phyloP scores from a whole-genome alignment of 441 rosid genomes.

The Syzygium malaccense region DNA sequence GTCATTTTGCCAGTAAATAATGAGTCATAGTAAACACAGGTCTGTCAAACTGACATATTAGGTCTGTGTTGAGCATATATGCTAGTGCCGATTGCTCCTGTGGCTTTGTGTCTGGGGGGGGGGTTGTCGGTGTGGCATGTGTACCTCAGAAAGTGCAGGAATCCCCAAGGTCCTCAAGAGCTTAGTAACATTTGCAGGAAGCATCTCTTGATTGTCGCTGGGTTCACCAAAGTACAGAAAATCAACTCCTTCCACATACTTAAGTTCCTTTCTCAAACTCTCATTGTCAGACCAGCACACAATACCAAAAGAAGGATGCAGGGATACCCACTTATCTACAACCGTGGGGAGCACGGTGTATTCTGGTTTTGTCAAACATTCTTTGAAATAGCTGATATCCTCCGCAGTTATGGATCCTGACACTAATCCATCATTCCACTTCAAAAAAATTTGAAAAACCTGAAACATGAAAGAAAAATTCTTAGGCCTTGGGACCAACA shows the following conservation, averaged over 20 bases:
- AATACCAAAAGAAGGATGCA: constrained; percentile 77
- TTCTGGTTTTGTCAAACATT: constrained; percentile 49
- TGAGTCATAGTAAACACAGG: not conserved
- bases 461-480: constrained; percentile 18
- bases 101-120: not conserved
- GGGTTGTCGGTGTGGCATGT: not conserved
- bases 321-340: constrained; percentile 80
- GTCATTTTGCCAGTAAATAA: not conserved
- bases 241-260: constrained; percentile 42
- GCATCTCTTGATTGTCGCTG: constrained; percentile 36
- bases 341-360: constrained; percentile 71
- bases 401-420: constrained; percentile 48
- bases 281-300: constrained; percentile 88
- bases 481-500: constrained; percentile 1
- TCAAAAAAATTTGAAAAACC: constrained; percentile 72
- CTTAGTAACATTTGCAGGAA: constrained; percentile 36
- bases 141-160: constrained; percentile 80
- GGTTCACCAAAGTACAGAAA: constrained; percentile 61
- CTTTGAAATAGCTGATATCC: constrained; percentile 49
- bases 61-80: not conserved
- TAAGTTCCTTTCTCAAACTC: constrained; percentile 52
- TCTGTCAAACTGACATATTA: not conserved
- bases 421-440: constrained; percentile 68
- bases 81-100: not conserved
- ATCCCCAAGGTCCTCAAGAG: constrained; percentile 68